A percentile compares a stretch with the other conserved stretches of the same genome.
These are phyloP conservation scores for Angomonas deanei DNA, from an alignment of 208 protist species.

Conservation along the genomic window DNA sequence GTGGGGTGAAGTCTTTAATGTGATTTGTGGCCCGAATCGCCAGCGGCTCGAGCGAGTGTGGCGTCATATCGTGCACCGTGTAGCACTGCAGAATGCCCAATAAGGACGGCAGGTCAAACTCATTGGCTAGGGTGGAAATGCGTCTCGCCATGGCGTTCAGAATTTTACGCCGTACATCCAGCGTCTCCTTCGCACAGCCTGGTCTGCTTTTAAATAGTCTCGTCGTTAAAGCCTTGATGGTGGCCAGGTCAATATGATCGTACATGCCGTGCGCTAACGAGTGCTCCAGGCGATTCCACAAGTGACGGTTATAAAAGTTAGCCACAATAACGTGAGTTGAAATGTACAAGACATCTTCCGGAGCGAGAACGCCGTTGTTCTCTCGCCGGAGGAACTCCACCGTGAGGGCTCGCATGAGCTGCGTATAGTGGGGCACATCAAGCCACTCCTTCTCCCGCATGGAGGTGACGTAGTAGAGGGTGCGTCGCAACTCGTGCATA, in stretches of 20 bases:
- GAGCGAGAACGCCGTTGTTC: slow-evolving; percentile 74
- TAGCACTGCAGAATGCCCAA: slow-evolving; percentile 88
- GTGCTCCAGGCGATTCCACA: slow-evolving; percentile 85
- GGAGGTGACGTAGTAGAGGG: slow-evolving; percentile 79
- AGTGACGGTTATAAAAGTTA: slow-evolving; percentile 87
- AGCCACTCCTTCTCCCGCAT: slow-evolving; percentile 74
- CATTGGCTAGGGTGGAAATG: slow-evolving; percentile 76
- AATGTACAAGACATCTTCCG: slow-evolving; percentile 84
- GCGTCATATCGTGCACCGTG: slow-evolving; percentile 79
- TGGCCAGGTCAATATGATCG: slow-evolving; percentile 71
- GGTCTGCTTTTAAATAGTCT: slow-evolving; percentile 83
- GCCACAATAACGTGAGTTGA: slow-evolving; percentile 73
- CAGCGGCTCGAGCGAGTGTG: slow-evolving; percentile 59
- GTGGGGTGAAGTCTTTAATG: slow-evolving; percentile 74
- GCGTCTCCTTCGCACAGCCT: slow-evolving; percentile 71
- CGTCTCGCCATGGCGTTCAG: slow-evolving; percentile 67
- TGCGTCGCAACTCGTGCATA: slow-evolving; percentile 86
- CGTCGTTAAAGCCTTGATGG: slow-evolving; percentile 83
- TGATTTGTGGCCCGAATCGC: slow-evolving; percentile 83
- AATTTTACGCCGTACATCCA: slow-evolving; percentile 81
- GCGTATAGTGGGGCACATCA: slow-evolving; percentile 45
- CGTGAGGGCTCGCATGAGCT: slow-evolving; percentile 77
- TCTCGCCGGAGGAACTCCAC: slow-evolving; percentile 77
- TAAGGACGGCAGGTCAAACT: slow-evolving; percentile 82
- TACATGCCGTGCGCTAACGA: slow-evolving; percentile 48